Evolutionary conservation across 169 alveolate genomes (phyloP), one percentile per base, ranked within the genome.

Genomic region (Eimeria maxima): DNA sequence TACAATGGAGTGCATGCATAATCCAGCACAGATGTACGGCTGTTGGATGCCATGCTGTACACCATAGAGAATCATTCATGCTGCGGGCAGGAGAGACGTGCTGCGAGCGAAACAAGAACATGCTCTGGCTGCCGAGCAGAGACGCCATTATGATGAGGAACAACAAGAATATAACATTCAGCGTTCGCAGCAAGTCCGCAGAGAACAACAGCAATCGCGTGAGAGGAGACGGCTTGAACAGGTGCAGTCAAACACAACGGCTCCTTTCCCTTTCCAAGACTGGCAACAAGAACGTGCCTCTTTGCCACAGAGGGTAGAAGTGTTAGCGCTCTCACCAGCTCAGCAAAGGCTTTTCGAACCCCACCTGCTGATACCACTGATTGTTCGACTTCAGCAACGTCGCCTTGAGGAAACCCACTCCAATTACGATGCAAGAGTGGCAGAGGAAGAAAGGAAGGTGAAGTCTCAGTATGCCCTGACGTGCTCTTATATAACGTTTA

Each of bases 341-440:
- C 27, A 60, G 69, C 69, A 60, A n/a, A 60, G 27, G 2, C 69
- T 18, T n/a, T 60, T 60, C 69, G 20, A 60, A 60, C 20, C 69
- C 69, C 0, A 18, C 6, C 27, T 60, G 69, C 8, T 18, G 69
- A 18, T n/a, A 18, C 69, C 24, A 10, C 6, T 45, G 53, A 18
- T n/a, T 44, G 29, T 29, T 78, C 18, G 7, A 18, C 27, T 74
- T 53, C 81, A 95, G 96, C 60, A 73, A 50, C 50, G 81, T 47
- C 84, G 71, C 38, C 33, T 89, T 92, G 91, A 95, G 93, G 87
- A 74, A 57, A 50, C 74, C 38, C 92, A 89, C 57, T 69, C 71
- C 60, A 91, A 95, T 24, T 95, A 95, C 94, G 97, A 95, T 76
- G 95, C 95, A n/a, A 69, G 96, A 38, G 97, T 95, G 24, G 95